Percentiles rank a stretch among this genome's conserved stretches.
Evolutionary conservation across 306 rosid species (phyloP).

Genomic region (Mimosa pudica): DNA sequence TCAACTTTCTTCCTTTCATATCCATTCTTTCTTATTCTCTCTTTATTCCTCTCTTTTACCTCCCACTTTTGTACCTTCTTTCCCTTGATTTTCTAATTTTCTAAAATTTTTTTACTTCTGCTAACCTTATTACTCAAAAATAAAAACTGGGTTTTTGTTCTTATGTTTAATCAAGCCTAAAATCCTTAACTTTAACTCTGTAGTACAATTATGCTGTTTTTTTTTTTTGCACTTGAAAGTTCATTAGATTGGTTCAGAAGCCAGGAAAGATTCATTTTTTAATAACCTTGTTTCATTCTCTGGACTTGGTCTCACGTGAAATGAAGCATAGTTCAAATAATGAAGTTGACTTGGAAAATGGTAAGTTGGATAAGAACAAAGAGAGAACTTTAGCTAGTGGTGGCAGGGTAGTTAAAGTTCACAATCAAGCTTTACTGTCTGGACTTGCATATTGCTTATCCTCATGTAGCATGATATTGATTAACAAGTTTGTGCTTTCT

Average conservation of each 20-base stretch:
- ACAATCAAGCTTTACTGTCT: slow-evolving; percentile 82
- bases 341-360: slow-evolving; percentile 74
- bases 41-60: not conserved
- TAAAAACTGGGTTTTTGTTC: not conserved
- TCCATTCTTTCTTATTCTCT: not conserved
- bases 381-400: slow-evolving; percentile 49
- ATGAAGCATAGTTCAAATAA: slow-evolving; percentile 67
- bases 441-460: slow-evolving; percentile 92
- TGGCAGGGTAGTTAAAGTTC: slow-evolving; percentile 56
- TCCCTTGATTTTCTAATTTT: slow-evolving; percentile 8
- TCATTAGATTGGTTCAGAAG: not conserved
- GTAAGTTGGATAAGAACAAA: slow-evolving; percentile 59
- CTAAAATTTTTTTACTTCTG: not conserved
- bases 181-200: slow-evolving; percentile 26
- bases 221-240: not conserved
- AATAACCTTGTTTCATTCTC: not conserved
- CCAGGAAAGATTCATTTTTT: slow-evolving; percentile 1
- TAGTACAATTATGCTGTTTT: not conserved
- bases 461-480: slow-evolving; percentile 91
- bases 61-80: not conserved
- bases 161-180: slow-evolving; percentile 7
- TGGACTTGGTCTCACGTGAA: slow-evolving; percentile 11
- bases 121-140: not conserved
- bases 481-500: slow-evolving; percentile 93
- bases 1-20: not conserved